Percentiles rank a stretch among this genome's conserved stretches.
These are phyloP conservation scores for Thraustotheca clavata DNA, from an alignment of 352 stramenopile genomes.

Conservation along the genomic window DNA sequence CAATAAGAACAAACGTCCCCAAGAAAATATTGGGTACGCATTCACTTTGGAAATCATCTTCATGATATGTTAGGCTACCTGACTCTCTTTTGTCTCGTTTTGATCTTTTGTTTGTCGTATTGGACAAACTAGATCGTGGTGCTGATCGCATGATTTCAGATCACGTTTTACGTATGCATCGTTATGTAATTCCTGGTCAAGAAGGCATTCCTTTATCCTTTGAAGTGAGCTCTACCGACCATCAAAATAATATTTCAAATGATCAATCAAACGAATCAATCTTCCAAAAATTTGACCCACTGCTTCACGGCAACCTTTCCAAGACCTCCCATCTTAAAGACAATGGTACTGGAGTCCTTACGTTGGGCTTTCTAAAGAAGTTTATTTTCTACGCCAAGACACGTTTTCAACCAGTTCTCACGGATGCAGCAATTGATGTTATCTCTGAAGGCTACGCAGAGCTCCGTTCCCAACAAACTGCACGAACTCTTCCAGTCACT, in stretches of 20 bases:
- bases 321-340: slow-evolving; percentile 1
- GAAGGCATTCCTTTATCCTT: slow-evolving; percentile 87
- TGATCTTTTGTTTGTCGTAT: slow-evolving; percentile 99
- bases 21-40: slow-evolving; percentile 98
- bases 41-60: no score
- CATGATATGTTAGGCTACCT: slow-evolving; percentile 66
- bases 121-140: slow-evolving; percentile 95
- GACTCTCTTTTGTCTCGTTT: slow-evolving; percentile 99
- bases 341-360: slow-evolving; percentile 65
- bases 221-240: slow-evolving; percentile 67
- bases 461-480: slow-evolving; percentile 93
- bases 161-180: slow-evolving; percentile 97
- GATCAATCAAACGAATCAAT: slow-evolving; percentile 37
- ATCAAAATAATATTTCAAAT: slow-evolving; percentile 57
- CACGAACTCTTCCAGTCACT: slow-evolving; percentile 91
- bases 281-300: slow-evolving; percentile 87
- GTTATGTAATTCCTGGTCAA: slow-evolving; percentile 83
- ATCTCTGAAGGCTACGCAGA: slow-evolving; percentile 97
- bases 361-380: slow-evolving; percentile 97
- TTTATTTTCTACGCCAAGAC: slow-evolving; percentile 99
- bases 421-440: slow-evolving; percentile 82
- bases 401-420: slow-evolving; percentile 80
- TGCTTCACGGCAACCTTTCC: slow-evolving; percentile 56
- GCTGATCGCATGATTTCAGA: slow-evolving; percentile 93
- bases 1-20: slow-evolving; percentile 94